Conservation (phyloP, 108 stramenopile species). For the Skeletonema grethae region DNA sequence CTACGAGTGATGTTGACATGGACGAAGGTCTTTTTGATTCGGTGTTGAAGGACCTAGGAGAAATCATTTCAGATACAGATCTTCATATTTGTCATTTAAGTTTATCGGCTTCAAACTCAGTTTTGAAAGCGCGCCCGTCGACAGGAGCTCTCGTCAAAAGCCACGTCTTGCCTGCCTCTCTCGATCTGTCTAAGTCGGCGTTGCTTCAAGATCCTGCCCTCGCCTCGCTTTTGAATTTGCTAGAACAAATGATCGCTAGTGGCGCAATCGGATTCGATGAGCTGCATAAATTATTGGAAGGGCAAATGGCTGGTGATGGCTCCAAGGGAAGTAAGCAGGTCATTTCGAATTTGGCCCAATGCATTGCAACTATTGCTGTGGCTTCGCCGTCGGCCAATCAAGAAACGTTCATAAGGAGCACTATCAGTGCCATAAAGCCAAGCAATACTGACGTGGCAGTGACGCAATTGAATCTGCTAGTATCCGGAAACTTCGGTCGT, state of each 20-base stretch:
- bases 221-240: slow-evolving; percentile 70
- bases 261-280: slow-evolving; percentile 74
- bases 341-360: slow-evolving; percentile 80
- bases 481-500: slow-evolving; percentile 92
- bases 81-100: slow-evolving; percentile 90
- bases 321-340: slow-evolving; percentile 63
- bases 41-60: slow-evolving; percentile 76
- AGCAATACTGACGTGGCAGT: slow-evolving; percentile 32
- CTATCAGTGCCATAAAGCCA: slow-evolving; percentile 54
- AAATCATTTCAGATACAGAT: slow-evolving; percentile 87
- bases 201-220: slow-evolving; percentile 90
- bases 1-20: slow-evolving; percentile 14
- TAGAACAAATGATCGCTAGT: slow-evolving; percentile 65
- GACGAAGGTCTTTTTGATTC: slow-evolving; percentile 61
- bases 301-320: slow-evolving; percentile 43
- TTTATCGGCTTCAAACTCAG: slow-evolving; percentile 64
- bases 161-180: slow-evolving; percentile 72
- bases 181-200: slow-evolving; percentile 84
- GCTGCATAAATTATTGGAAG: slow-evolving; percentile 60
- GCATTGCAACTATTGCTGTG: slow-evolving; percentile 74
- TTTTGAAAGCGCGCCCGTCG: slow-evolving; percentile 68
- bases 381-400: slow-evolving; percentile 54
- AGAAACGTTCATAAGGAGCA: slow-evolving; percentile 49
- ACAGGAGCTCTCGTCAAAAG: slow-evolving; percentile 58
- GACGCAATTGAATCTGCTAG: slow-evolving; percentile 82